Base-by-base conservation (phyloP, 2,329 filamentous ascomycete species). In the Teratosphaeria epicoccoides region DNA sequence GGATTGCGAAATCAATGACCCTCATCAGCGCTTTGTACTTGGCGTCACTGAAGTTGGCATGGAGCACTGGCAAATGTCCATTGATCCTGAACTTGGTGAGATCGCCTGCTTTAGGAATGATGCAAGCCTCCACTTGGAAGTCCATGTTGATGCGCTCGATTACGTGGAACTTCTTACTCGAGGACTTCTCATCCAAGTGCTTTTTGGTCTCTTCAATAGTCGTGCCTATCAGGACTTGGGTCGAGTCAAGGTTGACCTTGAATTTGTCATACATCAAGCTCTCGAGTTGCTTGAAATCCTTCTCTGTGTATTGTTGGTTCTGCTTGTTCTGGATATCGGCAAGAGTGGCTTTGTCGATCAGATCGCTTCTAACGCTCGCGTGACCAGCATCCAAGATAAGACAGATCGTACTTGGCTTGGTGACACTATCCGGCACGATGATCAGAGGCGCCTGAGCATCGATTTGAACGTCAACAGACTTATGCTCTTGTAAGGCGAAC, bases 21-120 rank as follows among this genome's bases (percentile, higher is more conserved):
- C 83, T 90, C 93, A 99, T 98, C 54, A 98, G 69, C 45, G 82
- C 90, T 73, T 97, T 98, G 74, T 98, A 98, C 67, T 98, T 98
- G 33, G 83, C 83, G 62, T 99, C 94, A 0, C 93, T 97, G 33
- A 94, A 84, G 0, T 87, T 87, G 10, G 87, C 93, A 67, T 97
- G 91, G 1, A 99, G 76, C 49, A 97, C 83, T 0, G 94, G 93
- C 49, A 99, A 76, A 61, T 94, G 88, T 1, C 93, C 93, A 1
- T 89, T 94, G 28, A 99, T 82, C 55, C 88, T 85, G 59, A 96
- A 84, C 63, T 93, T 93, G 12, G 93, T 94, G 47, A 99, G 74
- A 57, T 96, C 94, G 0, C 91, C 86, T 0, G 88, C 88, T 66
- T 96, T 96, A 0, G 93, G 93, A n/a, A 98, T 75, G 59, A 99